phyloP scores from a whole-genome alignment of 352 stramenopile species.

The Phytophthora ramorum region DNA sequence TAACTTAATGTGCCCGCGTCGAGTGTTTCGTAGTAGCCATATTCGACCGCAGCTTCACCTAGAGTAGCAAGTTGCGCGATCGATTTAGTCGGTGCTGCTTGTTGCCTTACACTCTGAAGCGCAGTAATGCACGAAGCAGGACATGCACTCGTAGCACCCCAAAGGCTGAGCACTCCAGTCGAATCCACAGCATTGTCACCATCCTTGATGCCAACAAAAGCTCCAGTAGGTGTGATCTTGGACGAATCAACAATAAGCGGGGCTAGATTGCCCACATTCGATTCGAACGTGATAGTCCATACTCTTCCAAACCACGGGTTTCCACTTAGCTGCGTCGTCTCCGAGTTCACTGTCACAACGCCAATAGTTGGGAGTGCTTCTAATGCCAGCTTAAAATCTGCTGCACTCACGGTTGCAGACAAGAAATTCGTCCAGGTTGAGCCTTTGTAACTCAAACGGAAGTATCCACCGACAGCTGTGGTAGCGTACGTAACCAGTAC shows the following conservation, averaged over 20 bases:
- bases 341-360: constrained; percentile 52
- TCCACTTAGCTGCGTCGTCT: constrained; percentile 29
- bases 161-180: constrained; percentile 49
- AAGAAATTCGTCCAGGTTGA: constrained; percentile 77
- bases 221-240: constrained; percentile 54
- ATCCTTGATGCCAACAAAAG: constrained; percentile 71
- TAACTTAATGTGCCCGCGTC: constrained; percentile 65
- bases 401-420: constrained; percentile 40
- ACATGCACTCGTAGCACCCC: constrained; percentile 49
- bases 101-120: constrained; percentile 12
- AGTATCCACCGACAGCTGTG: constrained; percentile 59
- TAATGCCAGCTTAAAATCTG: constrained; percentile 59
- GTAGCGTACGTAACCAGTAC: constrained; percentile 64
- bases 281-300: constrained; percentile 87
- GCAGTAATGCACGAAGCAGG: constrained; percentile 50
- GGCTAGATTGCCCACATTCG: constrained; percentile 65
- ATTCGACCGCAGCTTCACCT: constrained; percentile 69
- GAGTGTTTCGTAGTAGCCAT: constrained; percentile 77
- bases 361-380: constrained; percentile 73
- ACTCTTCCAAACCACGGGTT: constrained; percentile 47
- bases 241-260: constrained; percentile 60
- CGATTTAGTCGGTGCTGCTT: constrained; percentile 10
- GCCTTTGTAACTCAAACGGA: constrained; percentile 76
- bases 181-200: constrained; percentile 79
- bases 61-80: constrained; percentile 22